Evolutionary conservation across 345 rosid species (phyloP), one percentile per base, ranked within the genome.

Genomic region (sweet orange (Citrus sinensis)): DNA sequence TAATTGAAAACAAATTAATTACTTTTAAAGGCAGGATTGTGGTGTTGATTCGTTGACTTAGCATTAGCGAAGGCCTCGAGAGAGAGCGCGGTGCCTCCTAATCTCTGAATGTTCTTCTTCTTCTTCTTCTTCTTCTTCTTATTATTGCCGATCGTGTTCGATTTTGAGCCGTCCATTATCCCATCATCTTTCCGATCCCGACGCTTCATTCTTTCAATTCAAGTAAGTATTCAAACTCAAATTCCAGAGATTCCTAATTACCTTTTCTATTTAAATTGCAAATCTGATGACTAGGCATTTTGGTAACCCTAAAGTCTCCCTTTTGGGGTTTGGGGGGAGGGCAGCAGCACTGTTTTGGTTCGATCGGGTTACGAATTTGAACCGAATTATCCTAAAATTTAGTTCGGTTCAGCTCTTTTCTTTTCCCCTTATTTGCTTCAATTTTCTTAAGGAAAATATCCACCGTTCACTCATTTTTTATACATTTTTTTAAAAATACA

Each of bases 21-120:
- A 93, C 98, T 93, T 79, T 89, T 84, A 58, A 91, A 55, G 73
- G 89, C 84, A 27, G 98, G 97, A 67, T 93, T 95, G 84, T 89
- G 87, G 69, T 78, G 74, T 30, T 67, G 81, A 80, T 68, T 81
- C 11, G 73, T 81, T 6, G 94, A 88, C 82, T 91, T 93, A 49
- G 88, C 80, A 77, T 89, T 92, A 24, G 93, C 96, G 69, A 92
- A 93, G 11, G 93, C 89, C 76, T 90, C 88, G 37, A 95, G 98
- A 10, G 98, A 93, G 78, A 95, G 98, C 74, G 93, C 97, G 51
- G 84, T 78, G 70, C 98, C 99, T 73, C 98, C 92, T 55, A 93
- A 80, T 76, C 96, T 87, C 86, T 71, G 84, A 84, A 91, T 78
- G 87, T 93, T 95, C 89, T 82, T 90, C 83, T 68, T 70, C 76